These are phyloP conservation scores for Penicillium sp. DNA, from an alignment of 2,329 filamentous ascomycete genomes.

Conservation along the genomic window DNA sequence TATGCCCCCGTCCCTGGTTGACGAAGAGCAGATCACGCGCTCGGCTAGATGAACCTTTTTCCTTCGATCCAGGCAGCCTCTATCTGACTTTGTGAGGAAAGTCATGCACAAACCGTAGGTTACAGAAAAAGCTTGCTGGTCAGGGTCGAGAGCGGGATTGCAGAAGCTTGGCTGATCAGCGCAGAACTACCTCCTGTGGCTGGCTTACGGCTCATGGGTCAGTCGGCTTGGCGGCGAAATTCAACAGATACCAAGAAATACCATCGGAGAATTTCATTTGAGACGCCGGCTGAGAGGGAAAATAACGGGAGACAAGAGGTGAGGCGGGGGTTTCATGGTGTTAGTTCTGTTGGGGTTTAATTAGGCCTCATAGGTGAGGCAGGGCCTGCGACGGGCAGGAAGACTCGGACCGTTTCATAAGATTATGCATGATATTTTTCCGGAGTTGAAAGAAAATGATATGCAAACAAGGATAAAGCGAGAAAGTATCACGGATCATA, in stretches of 20 bases:
- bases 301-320: not conserved
- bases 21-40: constrained; percentile 18
- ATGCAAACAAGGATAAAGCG: not conserved
- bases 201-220: not conserved
- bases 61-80: not conserved
- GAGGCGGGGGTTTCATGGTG: not conserved
- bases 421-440: not conserved
- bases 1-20: constrained; percentile 20
- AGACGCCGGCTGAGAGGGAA: not conserved
- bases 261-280: not conserved
- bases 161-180: constrained; percentile 26
- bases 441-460: not conserved
- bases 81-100: not conserved
- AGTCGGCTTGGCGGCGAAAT: not conserved
- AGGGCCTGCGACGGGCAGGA: not conserved
- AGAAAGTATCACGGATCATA: constrained; percentile 3
- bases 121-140: not conserved
- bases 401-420: too few relatives aligned
- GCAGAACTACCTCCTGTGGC: constrained; percentile 4
- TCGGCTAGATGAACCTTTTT: constrained; percentile 16
- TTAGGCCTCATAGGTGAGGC: too few relatives aligned
- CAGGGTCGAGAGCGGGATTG: constrained; percentile 15
- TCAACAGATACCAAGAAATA: not conserved
- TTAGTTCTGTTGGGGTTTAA: not conserved
- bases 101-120: constrained; percentile 12